phyloP scores from a whole-genome alignment of 2,329 filamentous ascomycete genomes.

The Talaromyces rugulosus region DNA sequence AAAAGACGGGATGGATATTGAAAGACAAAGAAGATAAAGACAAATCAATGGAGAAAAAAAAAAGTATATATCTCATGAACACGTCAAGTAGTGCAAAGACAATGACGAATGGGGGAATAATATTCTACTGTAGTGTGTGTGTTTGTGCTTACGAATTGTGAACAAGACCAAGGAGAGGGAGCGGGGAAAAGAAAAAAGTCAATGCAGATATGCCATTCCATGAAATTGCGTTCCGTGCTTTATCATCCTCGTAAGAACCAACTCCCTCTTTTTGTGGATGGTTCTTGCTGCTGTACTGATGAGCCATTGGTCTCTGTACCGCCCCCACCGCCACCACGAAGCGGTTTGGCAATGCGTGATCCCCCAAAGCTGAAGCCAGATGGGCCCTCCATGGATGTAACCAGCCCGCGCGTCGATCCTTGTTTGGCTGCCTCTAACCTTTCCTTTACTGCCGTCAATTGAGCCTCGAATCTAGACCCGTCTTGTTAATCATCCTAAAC shows the following conservation, averaged over 20 bases:
- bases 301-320: slow-evolving; percentile 30
- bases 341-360: slow-evolving; percentile 60
- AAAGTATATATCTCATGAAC: background rate
- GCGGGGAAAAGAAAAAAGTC: background rate
- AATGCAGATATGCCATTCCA: background rate
- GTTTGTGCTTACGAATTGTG: background rate
- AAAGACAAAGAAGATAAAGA: background rate
- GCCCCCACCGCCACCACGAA: slow-evolving; percentile 46
- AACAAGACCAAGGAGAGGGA: background rate
- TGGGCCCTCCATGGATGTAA: slow-evolving; percentile 58
- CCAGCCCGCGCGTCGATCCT: slow-evolving; percentile 80
- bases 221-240: slow-evolving; percentile 11
- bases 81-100: background rate
- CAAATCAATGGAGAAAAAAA: background rate
- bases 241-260: slow-evolving; percentile 46
- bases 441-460: slow-evolving; percentile 96
- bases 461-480: slow-evolving; percentile 78
- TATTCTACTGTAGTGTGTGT: background rate
- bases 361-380: slow-evolving; percentile 68
- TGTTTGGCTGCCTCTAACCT: slow-evolving; percentile 92
- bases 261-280: slow-evolving; percentile 58
- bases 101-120: background rate
- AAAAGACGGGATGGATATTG: background rate
- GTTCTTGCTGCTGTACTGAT: slow-evolving; percentile 60
- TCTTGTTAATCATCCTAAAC: slow-evolving; percentile 11